These are phyloP conservation scores for Botryococcus braunii DNA, from an alignment of 163 green algal species.

Conservation along the genomic window DNA sequence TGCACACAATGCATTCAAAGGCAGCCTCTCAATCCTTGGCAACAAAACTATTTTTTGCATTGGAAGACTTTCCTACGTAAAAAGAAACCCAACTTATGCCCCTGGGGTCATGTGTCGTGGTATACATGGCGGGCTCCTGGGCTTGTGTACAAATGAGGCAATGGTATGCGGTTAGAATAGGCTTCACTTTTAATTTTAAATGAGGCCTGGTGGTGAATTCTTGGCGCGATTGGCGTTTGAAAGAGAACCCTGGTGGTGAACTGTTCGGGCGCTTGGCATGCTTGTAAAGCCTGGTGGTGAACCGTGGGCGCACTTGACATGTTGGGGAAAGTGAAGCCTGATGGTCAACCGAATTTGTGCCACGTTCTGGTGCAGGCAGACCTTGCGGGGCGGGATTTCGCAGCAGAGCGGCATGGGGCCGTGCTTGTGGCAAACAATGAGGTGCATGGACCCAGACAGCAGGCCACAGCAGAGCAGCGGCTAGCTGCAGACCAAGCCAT, in stretches of 20 bases:
- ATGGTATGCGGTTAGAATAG: too few species aligned
- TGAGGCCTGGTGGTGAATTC: background rate
- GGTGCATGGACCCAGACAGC: slow-evolving; percentile 20
- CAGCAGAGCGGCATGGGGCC: slow-evolving; percentile 62
- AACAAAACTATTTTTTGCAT: too few species aligned
- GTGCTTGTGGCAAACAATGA: slow-evolving; percentile 56
- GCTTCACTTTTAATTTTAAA: too few species aligned
- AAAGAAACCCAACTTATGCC: too few species aligned
- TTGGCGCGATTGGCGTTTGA: background rate
- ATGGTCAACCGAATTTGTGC: background rate
- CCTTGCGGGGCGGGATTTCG: slow-evolving; percentile 82
- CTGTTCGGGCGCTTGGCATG: too few species aligned
- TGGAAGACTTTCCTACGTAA: too few species aligned
- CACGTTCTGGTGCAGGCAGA: slow-evolving; percentile 50
- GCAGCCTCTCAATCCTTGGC: too few species aligned
- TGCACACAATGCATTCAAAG: too few species aligned
- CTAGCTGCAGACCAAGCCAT: slow-evolving; percentile 45
- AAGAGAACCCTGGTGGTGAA: background rate
- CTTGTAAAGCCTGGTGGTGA: background rate
- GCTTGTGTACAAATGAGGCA: too few species aligned
- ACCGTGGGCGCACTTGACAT: background rate
- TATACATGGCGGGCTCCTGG: too few species aligned
- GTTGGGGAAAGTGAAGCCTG: background rate
- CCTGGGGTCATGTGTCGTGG: too few species aligned
- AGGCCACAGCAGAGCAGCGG: slow-evolving; percentile 36